Base-by-base conservation (phyloP, 345 rosid species). In the Camelina neglecta region DNA sequence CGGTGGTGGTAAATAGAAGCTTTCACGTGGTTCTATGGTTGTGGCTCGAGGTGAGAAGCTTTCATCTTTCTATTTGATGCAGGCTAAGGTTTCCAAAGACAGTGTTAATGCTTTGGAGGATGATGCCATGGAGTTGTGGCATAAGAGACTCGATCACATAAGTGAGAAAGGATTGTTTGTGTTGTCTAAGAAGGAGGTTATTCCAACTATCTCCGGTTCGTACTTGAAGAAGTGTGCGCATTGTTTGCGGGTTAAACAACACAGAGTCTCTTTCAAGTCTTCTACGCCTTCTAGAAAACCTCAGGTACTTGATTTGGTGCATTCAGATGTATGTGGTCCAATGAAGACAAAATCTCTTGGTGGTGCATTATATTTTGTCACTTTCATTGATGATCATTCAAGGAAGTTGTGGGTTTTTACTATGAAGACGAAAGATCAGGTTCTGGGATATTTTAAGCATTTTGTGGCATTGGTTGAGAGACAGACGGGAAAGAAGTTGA, bases 391-490 rank as follows among this genome's bases (percentile, higher is more conserved):
- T 16, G 54, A 49, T 2, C 23, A 16, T 49, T 49, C 5, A 2
- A 49, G 5, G 23, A 49, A 49, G 11, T 7, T 49, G 4, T 49
- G 11, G 54, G 54, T 16, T 49, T 49, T n/a, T 8, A 49, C 54
- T 16, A 54, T 21, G 18, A 56, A 11, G 41, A 39, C 16, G 59
- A 35, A 15, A 49, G 56, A 50, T 9, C 11, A 49, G 11, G 54
- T 49, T 16, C 38, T 35, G 35, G 35, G 35, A 20, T 35, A 50
- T 35, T 54, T 66, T 35, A 65, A 65, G 58, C 58, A 49, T n/a
- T 65, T 31, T 65, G 9, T 44, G 41, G 38, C 15, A 65, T 47
- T 49, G 33, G 71, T 50, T 50, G 71, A 66, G 12, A 66, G 70
- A 49, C 59, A 66, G 0, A 66, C 20, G 1, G 0, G 36, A 38